Percentiles rank a stretch among this genome's conserved stretches.
These are phyloP conservation scores for Sordariomycetes sp. DNA, from an alignment of 2,329 filamentous ascomycete genomes.

Conservation along the genomic window DNA sequence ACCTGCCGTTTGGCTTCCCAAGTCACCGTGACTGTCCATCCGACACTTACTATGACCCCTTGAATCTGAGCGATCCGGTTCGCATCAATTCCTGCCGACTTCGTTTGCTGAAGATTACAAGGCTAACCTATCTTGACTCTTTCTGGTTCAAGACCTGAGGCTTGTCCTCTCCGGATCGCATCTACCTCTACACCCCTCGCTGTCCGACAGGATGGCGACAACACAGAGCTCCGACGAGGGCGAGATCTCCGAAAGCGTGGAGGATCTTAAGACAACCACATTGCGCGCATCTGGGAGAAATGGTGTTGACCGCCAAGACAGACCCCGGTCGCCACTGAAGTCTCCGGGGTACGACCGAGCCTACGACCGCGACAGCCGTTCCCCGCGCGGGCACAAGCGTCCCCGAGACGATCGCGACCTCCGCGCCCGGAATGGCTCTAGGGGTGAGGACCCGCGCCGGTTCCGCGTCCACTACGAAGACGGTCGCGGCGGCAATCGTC, in stretches of 20 bases:
- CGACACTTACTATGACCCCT: not conserved
- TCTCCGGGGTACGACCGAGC: conserved; percentile 41
- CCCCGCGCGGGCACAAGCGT: conserved; percentile 59
- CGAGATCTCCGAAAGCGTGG: conserved; percentile 69
- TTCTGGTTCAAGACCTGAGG: conserved; percentile 1
- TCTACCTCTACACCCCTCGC: not conserved
- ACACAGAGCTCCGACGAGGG: conserved; percentile 67
- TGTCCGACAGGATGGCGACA: conserved; percentile 3
- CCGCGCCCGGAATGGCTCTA: conserved; percentile 43
- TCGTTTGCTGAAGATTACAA: not conserved
- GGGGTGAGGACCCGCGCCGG: conserved; percentile 39
- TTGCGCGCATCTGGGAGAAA: conserved; percentile 63
- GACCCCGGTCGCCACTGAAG: conserved; percentile 50
- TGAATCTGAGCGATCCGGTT: conserved; percentile 5
- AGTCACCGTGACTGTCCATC: not conserved
- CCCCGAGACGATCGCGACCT: conserved; percentile 51
- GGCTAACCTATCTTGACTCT: conserved; percentile 5
- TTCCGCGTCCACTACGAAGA: conserved; percentile 56
- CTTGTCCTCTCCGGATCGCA: conserved; percentile 2
- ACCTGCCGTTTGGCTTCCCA: not conserved
- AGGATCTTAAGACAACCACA: conserved; percentile 75
- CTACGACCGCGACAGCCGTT: conserved; percentile 36
- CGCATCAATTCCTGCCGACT: conserved; percentile 5
- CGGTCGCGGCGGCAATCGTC: conserved; percentile 24
- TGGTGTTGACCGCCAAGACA: conserved; percentile 88